Base-by-base conservation (phyloP, 179 eudicot genomes). In the Amaranthus tricolor region DNA sequence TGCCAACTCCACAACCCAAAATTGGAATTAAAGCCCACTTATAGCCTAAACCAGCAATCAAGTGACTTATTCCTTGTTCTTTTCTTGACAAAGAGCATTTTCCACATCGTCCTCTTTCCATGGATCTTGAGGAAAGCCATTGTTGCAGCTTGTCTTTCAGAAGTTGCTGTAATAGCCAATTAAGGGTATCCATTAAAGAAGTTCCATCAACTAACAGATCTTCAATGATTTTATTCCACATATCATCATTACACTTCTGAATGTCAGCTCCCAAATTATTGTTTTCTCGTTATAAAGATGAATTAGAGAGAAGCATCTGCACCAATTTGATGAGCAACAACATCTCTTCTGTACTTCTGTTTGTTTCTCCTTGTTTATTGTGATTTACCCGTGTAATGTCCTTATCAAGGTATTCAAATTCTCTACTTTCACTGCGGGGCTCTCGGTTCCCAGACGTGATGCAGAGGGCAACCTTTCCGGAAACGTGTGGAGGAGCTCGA, bases 31-130 rank as follows among this genome's bases (percentile, higher is more conserved):
- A 86, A 69, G 99, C 97, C 98, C 99, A 95, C 76, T 84, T 90
- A 79, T 86, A 93, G 43, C 98, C 99, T 82, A 93, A 84, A 66
- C 93, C 98, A 71, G 98, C 90, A 80, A 91, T 78, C 91, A 88
- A 83, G 82, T 95, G 99, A 74, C 93, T 89, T 20, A 93, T 76
- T 67, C 99, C 97, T 85, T 91, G 97, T 81, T 93, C 97, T 79
- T 89, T 91, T 86, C 85, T 93, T 52, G 99, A 93, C 79, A 93
- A 82, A 54, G 77, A 74, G 77, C 88, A 88, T 8, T 74, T 82
- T n/a, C 68, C 65, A 56, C 50, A 21, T 71, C 19, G 62, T 14
- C 76, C 82, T 15, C 73, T 83, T 62, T 59, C 77, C 5, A 48
- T 45, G 43, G 81, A 75, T 75, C 75, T 83, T 7, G 84, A 83